Evolutionary conservation across 2,329 filamentous ascomycete genomes (phyloP), one percentile per base, ranked within the genome.

Genomic region (Ophiostoma montium): DNA sequence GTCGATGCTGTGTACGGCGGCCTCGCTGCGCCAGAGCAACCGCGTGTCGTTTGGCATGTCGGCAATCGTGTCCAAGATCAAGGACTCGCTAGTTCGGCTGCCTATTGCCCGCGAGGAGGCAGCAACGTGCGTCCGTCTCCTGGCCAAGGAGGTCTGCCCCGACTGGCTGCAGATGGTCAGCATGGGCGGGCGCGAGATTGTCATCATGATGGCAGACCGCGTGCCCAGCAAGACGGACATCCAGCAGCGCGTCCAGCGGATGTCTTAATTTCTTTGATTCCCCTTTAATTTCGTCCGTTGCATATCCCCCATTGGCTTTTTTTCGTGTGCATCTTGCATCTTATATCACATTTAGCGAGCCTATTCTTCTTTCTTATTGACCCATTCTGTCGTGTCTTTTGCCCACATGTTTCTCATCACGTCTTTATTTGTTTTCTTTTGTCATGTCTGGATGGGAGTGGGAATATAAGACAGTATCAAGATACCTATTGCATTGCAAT

Each of bases 1-100:
- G 32, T 73, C 72, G n/a, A 76, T 84, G 69, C 69, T 87, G 53
- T 74, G 72, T 59, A 69, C 75, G 39, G 70, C 69, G n/a, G 64
- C 67, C 8, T 67, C 65, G 30, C 35, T 45, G n/a, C 70, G 69
- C 15, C 70, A 76, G 58, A 73, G 70, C 5, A 73, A 69, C 5
- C 69, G 78, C 10, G 68, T 84, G 53, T 76, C 81, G 1, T 87
- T 85, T 58, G 75, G 75, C 21, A 75, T 87, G 69, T 66, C 72
- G 27, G 71, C 70, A 12, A 66, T 87, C 48, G 65, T 82, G 16
- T 72, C 77, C 55, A 82, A 79, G 60, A 68, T 88, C 45, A 75
- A 73, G 57, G 82, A 86, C 62, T 87, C 83, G 23, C 66, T 84
- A 50, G 42, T 44, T 9, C 67, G 73, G 5, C 67, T 69, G 55